Conservation (phyloP, 345 rosid genomes). For the Populus pruinosa region DNA sequence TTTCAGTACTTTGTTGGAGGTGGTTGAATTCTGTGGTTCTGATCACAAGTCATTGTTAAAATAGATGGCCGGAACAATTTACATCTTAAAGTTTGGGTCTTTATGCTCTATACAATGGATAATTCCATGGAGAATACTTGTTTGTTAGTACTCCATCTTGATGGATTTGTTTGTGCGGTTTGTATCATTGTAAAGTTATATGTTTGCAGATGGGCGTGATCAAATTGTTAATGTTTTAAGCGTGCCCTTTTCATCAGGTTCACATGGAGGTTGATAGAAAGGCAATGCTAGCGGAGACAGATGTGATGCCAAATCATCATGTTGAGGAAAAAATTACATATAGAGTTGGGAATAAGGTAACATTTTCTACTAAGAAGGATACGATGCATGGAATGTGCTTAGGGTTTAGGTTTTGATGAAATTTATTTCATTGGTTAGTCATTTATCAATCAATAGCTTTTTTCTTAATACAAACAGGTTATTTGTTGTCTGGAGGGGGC, state of each 20-base stretch:
- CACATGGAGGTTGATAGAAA: constrained; percentile 91
- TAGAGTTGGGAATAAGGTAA: constrained; percentile 76
- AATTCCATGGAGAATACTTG: not conserved
- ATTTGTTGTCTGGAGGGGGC: constrained; percentile 85
- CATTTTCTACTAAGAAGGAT: constrained; percentile 1
- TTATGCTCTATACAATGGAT: constrained; percentile 1
- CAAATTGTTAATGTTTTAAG: not conserved
- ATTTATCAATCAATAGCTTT: not conserved
- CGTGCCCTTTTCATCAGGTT: constrained; percentile 43
- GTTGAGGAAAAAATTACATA: constrained; percentile 66
- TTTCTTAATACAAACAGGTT: constrained; percentile 43
- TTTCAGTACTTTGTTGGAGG: constrained; percentile 3
- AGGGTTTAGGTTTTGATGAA: too few relatives aligned
- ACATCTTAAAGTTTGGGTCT: not conserved
- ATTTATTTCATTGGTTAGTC: not conserved
- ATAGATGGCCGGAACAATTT: not conserved
- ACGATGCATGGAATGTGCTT: not conserved
- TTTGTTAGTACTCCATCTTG: not conserved
- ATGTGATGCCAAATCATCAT: constrained; percentile 32
- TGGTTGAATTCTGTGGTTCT: not conserved
- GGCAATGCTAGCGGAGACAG: constrained; percentile 53
- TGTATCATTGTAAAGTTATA: not conserved
- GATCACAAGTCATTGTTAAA: constrained; percentile 13
- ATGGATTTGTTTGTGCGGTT: not conserved
- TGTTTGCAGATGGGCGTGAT: not conserved